phyloP scores from a whole-genome alignment of 345 rosid genomes.

The Eucalyptus microcorys region DNA sequence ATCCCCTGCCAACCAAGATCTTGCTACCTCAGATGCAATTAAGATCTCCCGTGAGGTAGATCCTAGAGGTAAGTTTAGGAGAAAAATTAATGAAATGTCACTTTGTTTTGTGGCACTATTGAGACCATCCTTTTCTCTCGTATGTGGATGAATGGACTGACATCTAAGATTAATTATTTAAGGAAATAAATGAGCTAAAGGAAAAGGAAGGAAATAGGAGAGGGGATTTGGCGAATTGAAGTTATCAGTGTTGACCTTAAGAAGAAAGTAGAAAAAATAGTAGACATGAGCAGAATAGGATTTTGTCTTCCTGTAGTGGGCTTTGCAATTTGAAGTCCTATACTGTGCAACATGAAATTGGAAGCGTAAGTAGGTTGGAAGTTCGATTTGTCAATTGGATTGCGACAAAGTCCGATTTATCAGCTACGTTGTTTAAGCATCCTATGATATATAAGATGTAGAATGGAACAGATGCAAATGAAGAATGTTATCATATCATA shows the following conservation, averaged over 20 bases:
- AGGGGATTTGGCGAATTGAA: neutral
- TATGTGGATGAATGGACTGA: neutral
- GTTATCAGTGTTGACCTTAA: neutral
- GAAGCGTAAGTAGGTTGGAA: neutral
- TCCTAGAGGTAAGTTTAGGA: slow-evolving; percentile 55
- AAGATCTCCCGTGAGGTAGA: slow-evolving; percentile 96
- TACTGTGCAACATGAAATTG: neutral
- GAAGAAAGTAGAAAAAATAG: neutral
- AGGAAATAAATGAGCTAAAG: neutral
- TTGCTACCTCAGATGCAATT: slow-evolving; percentile 97
- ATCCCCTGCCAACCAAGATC: slow-evolving; percentile 99
- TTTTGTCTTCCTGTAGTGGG: neutral
- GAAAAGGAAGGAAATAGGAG: neutral
- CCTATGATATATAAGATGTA: slow-evolving; percentile 19
- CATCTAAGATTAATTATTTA: neutral
- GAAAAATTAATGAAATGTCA: neutral
- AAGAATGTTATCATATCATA: slow-evolving; percentile 28
- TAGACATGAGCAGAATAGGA: neutral
- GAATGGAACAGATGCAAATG: slow-evolving; percentile 73
- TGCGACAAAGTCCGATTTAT: neutral
- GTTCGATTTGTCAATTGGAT: neutral
- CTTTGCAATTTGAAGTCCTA: neutral
- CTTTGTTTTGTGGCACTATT: neutral
- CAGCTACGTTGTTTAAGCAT: neutral
- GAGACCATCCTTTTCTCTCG: neutral